Conservation (phyloP, 352 stramenopile species). For the Phytophthora lateralis region DNA sequence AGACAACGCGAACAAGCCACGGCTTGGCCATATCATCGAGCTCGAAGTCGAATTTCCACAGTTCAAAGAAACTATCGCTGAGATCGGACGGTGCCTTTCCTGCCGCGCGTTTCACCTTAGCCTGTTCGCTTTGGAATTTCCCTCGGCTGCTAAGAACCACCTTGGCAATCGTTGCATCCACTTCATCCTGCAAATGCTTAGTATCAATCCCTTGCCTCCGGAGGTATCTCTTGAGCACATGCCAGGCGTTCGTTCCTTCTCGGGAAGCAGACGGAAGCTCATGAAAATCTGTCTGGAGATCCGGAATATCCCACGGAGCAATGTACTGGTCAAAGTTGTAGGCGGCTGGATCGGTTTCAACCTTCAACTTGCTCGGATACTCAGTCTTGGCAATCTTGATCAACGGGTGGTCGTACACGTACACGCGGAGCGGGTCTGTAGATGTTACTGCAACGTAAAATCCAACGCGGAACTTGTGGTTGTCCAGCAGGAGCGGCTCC, state of each 20-base stretch:
- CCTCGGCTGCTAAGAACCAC: constrained; percentile 63
- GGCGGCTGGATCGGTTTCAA: constrained; percentile 41
- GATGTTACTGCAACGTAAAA: constrained; percentile 89
- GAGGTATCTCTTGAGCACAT: constrained; percentile 71
- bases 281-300: constrained; percentile 62
- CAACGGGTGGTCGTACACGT: constrained; percentile 76
- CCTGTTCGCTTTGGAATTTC: constrained; percentile 51
- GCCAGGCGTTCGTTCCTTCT: constrained; percentile 71
- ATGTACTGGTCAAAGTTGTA: constrained; percentile 81
- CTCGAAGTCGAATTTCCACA: constrained; percentile 97
- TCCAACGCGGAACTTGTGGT: constrained; percentile 88
- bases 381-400: constrained; percentile 73
- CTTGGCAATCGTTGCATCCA: constrained; percentile 68
- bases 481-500: constrained; percentile 85
- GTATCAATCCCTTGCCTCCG: constrained; percentile 63
- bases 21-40: constrained; percentile 93
- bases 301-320: constrained; percentile 73
- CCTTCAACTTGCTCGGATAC: constrained; percentile 55
- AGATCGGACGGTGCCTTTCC: constrained; percentile 43
- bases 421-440: constrained; percentile 83
- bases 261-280: constrained; percentile 61
- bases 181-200: constrained; percentile 62
- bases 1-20: constrained; percentile 92
- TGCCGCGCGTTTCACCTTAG: constrained; percentile 49
- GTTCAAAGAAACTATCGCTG: constrained; percentile 91